phyloP scores from a whole-genome alignment of 441 rosid species.

The Eruca vesicaria region DNA sequence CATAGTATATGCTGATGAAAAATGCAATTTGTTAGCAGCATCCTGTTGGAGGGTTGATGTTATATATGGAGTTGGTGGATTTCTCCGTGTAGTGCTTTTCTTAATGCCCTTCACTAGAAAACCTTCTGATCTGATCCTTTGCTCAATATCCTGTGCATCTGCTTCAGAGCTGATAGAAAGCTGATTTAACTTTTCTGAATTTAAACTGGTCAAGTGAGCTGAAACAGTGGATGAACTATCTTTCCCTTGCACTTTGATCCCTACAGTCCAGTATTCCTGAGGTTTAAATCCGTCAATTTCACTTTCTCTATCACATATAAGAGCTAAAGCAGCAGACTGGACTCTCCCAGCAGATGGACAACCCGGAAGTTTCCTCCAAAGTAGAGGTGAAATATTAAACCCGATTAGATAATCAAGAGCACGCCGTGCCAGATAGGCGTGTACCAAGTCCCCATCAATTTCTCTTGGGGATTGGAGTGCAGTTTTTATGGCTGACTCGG shows the following conservation, averaged over 20 bases:
- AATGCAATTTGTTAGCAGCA: slow-evolving; percentile 93
- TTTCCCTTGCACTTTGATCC: slow-evolving; percentile 45
- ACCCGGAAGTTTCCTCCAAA: slow-evolving; percentile 98
- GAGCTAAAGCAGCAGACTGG: slow-evolving; percentile 96
- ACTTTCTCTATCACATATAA: slow-evolving; percentile 88
- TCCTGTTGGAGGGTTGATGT: slow-evolving; percentile 99
- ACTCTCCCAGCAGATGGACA: slow-evolving; percentile 98
- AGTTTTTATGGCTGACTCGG: slow-evolving; percentile 80
- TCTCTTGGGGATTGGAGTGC: slow-evolving; percentile 85
- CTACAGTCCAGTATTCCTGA: slow-evolving; percentile 84
- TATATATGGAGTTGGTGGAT: slow-evolving; percentile 91
- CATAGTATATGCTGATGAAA: slow-evolving; percentile 74
- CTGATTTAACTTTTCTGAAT: slow-evolving; percentile 74
- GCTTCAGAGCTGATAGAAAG: slow-evolving; percentile 62
- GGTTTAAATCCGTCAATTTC: slow-evolving; percentile 88
- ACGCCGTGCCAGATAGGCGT: slow-evolving; percentile 93
- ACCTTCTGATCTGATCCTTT: slow-evolving; percentile 48
- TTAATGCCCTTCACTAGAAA: slow-evolving; percentile 63
- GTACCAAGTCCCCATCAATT: slow-evolving; percentile 82
- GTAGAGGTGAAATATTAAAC: slow-evolving; percentile 88
- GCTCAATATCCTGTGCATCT: slow-evolving; percentile 58
- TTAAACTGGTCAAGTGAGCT: slow-evolving; percentile 66
- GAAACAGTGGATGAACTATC: slow-evolving; percentile 41
- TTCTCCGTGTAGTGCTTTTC: slow-evolving; percentile 58
- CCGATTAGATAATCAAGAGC: slow-evolving; percentile 99